Evolutionary conservation across 306 rosid species (phyloP), one percentile per base, ranked within the genome.

Genomic region (Cotoneaster glaucophyllus): DNA sequence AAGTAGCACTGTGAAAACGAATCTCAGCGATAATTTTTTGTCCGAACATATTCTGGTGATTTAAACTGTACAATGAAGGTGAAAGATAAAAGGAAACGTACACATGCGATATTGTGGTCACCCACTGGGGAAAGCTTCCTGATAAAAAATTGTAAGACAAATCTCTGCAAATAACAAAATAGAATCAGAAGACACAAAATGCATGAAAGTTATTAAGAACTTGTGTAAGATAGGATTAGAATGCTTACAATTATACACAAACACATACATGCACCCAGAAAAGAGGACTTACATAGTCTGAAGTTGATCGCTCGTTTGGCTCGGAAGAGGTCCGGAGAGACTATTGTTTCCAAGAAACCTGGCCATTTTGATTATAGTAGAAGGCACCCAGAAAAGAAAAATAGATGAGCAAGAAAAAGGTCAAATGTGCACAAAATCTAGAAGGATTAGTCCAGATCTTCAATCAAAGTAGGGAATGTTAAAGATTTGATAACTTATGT

Each of bases 321-420:
- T 52, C 26, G 82, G 81, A 72, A 77, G 81, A 3, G 17, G 31
- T 66, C 85, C 85, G 67, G 79, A 71, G 8, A 82, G 61, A 67
- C 79, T 77, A 37, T 77, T 82, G 79, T 77, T 82, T 50, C 85
- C 85, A 77, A 82, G 85, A 77, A 77, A 82, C 64, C 85, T 82
- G 64, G 58, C 15, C 45, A 73, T 44, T 67, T n/a, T 24, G 57
- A 24, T 21, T 4, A 7, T 17, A 24, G 53, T 24, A 54, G 44
- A 66, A 45, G 45, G 56, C 22, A 24, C 1, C 82, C 62, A 64
- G 6, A 11, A 21, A 41, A 25, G 1, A 34, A 15, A 39, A 53
- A 31, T 11, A 43, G 18, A 32, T 14, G 48, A 8, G 15, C 52
- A 21, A 41, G 1, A 2, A 14, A 48, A 50, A 43, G 11, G 64